Evolutionary conservation across 306 rosid species (phyloP).

Genomic region (Oxytropis ochrocephala): DNA sequence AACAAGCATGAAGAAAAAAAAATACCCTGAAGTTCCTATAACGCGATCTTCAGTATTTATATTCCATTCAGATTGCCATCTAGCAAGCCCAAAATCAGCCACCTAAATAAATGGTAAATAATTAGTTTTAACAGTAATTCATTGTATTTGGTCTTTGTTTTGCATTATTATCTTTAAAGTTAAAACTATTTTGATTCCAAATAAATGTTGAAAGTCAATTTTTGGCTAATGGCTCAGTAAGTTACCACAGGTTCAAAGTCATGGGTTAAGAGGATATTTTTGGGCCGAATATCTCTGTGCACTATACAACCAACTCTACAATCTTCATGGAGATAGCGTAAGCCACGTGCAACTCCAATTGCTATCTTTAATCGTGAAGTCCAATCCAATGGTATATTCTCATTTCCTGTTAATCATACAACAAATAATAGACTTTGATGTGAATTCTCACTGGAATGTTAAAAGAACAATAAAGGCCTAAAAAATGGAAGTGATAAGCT

Average conservation of each 20-base stretch:
- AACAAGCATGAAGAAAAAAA: background rate
- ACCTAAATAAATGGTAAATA: conserved; percentile 38
- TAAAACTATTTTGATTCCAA: background rate
- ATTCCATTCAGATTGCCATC: conserved; percentile 83
- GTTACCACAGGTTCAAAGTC: conserved; percentile 87
- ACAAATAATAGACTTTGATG: background rate
- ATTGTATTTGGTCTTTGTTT: background rate
- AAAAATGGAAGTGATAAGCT: background rate
- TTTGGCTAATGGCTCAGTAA: background rate
- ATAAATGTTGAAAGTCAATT: background rate
- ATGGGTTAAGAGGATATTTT: conserved; percentile 86
- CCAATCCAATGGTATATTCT: conserved; percentile 49
- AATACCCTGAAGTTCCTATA: conserved; percentile 71
- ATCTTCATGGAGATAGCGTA: conserved; percentile 95
- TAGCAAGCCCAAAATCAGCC: conserved; percentile 92
- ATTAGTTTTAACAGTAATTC: background rate
- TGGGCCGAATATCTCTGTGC: conserved; percentile 85
- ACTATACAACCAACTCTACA: conserved; percentile 94
- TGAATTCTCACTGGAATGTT: background rate
- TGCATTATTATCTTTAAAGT: background rate
- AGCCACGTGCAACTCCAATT: conserved; percentile 76
- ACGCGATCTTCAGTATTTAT: conserved; percentile 49
- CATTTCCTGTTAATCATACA: conserved; percentile 48
- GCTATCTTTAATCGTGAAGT: conserved; percentile 77
- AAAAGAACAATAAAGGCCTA: background rate